These are phyloP conservation scores for Trichocladium uniseriatum DNA, from an alignment of 495 filamentous ascomycete genomes.

Conservation along the genomic window DNA sequence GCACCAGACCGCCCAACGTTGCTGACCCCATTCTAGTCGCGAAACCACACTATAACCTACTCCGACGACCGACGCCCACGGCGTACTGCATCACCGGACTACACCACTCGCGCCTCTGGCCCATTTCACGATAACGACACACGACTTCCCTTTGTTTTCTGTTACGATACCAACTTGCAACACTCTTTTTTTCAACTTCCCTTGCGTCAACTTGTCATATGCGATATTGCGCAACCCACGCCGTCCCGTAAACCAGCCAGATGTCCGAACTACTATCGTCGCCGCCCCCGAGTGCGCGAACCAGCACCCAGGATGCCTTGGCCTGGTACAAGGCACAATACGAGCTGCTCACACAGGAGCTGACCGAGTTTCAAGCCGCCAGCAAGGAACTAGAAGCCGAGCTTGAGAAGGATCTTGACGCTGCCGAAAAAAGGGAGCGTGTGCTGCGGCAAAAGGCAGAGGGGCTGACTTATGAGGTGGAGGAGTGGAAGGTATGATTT, in stretches of 20 bases:
- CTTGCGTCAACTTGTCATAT: conserved; percentile 17
- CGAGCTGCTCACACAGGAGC: conserved; percentile 81
- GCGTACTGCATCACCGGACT: neutral
- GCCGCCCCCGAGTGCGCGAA: conserved; percentile 46
- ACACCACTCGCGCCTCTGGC: neutral
- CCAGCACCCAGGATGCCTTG: conserved; percentile 60
- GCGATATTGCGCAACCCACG: conserved; percentile 14
- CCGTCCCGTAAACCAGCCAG: conserved; percentile 17
- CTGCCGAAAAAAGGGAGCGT: conserved; percentile 85
- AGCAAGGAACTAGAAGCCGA: conserved; percentile 91
- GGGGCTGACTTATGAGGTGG: conserved; percentile 72
- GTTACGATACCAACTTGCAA: conserved; percentile 10
- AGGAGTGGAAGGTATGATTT: conserved; percentile 98
- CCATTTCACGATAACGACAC: conserved; percentile 8
- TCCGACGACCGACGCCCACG: conserved; percentile 5
- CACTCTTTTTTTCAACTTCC: conserved; percentile 9
- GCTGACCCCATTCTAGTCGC: conserved; percentile 7
- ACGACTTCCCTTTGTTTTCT: conserved; percentile 11
- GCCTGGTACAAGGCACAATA: conserved; percentile 95
- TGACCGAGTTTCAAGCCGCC: conserved; percentile 88
- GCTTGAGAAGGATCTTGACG: conserved; percentile 92
- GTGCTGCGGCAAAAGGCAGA: conserved; percentile 80
- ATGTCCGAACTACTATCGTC: conserved; percentile 59
- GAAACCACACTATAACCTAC: conserved; percentile 6
- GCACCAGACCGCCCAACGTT: neutral